Base-by-base conservation (phyloP, 1,139 yeast species). In the Pneumocystis jirovecii region DNA sequence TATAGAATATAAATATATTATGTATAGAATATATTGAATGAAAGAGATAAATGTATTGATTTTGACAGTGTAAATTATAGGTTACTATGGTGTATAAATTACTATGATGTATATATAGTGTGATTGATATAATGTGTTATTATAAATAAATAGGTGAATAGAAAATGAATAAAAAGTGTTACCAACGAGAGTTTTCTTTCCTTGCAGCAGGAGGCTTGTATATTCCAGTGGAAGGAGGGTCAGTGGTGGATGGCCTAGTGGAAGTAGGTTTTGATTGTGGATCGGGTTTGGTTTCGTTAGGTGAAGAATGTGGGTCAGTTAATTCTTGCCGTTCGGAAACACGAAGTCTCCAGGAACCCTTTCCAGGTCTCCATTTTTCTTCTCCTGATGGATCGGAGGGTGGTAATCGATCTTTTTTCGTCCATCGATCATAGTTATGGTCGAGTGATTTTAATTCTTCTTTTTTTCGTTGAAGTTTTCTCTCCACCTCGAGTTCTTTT, bases 401-500 rank as follows among this genome's bases (percentile, higher is more conserved):
- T 21, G 64, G 34, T 25, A 50, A 25, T 25, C 57, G 57, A 3
- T 50, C 57, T 50, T 25, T 50, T 12, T 25, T 50, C n/a, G n/a
- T 12, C 57, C 57, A 50, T 25, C 57, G 57, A 50, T 50, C 57
- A 12, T 25, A 50, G 3, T n/a, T 45, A 19, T 59, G 44, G 12
- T 65, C 65, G 59, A 25, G 56, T 56, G 40, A 31, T 8, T 6
- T 61, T 60, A 42, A 65, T 65, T 42, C 64, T 40, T 42, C 64
- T 59, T 62, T 63, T 66, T 40, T 62, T 2, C 44, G 65, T 12
- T 34, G 60, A 56, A 40, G 60, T 60, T 65, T 64, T n/a, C 21
- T 34, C 61, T 66, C 69, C 39, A 60, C 60, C 29, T 65, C 67
- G 61, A 68, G 68, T 60, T 67, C 70, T 62, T 65, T 19, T 64